Base-by-base conservation (phyloP, 2,329 filamentous ascomycete species). In the Microcyclosporella mali region DNA sequence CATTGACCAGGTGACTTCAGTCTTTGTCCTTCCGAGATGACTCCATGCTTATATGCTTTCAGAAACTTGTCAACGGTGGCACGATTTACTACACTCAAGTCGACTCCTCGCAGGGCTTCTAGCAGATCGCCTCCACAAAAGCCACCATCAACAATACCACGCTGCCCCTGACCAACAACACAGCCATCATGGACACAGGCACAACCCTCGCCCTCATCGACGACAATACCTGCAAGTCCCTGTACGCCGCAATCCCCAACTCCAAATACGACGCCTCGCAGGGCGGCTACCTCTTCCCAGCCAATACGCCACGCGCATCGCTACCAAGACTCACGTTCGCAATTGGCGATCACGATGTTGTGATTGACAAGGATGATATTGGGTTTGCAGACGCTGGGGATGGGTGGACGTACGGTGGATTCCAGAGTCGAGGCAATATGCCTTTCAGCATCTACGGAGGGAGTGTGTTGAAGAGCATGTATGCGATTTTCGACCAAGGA, bases 151-250 rank as follows among this genome's bases (percentile, higher is more conserved):
- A 78, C 51, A 79, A 77, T 43, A 68, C 74, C 46, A 68, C 66
- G 1, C 62, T 81, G 19, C 37, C 64, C 1, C 69, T 73, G 8
- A 58, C 66, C 2, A 71, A 70, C 36, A 85, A 85, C 64, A 79
- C 68, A 21, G 81, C 82, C 35, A 85, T 87, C 52, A 78, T 76
- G 27, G 84, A 87, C 60, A 87, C 83, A 0, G 83, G 82, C 42
- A 85, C 82, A 21, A 83, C 82, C 1, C 72, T 87, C 37, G 76
- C 76, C 1, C 70, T 87, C 25, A 70, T 86, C 35, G 73, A 75
- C 31, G 83, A 87, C 56, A 58, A 64, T 1, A 71, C 77, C 10
- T 81, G 77, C 57, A 66, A 79, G 45, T 74, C 74, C 2, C 71
- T 87, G 49, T 87, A 87, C 61, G 68, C 67, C 38, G 67, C 74